phyloP scores from a whole-genome alignment of 2,329 filamentous ascomycete species.

The Calonectria pteridis region DNA sequence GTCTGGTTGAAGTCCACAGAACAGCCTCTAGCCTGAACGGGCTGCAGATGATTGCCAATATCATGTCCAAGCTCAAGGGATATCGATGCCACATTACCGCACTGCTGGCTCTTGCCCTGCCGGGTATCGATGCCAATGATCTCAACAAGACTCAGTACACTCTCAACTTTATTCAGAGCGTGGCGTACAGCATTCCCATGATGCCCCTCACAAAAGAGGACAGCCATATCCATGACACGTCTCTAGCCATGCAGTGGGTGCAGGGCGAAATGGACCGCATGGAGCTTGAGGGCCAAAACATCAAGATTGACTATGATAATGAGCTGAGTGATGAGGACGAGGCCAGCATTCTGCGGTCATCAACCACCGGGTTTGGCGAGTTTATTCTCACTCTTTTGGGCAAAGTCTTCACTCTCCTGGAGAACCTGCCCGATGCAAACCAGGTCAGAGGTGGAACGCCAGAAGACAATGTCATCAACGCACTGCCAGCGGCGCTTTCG shows the following conservation, averaged over 20 bases:
- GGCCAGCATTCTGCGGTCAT: conserved; percentile 88
- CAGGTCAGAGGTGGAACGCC: conserved; percentile 90
- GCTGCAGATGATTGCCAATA: conserved; percentile 89
- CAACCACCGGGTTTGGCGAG: conserved; percentile 92
- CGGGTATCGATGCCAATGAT: conserved; percentile 98
- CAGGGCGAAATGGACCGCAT: conserved; percentile 94
- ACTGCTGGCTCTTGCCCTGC: conserved; percentile 89
- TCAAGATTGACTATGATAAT: conserved; percentile 86
- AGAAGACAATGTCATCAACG: conserved; percentile 97
- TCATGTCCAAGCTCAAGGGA: conserved; percentile 94
- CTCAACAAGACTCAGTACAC: conserved; percentile 96
- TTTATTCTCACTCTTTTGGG: conserved; percentile 92
- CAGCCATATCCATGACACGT: conserved; percentile 77
- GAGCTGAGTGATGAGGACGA: conserved; percentile 90
- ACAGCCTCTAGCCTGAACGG: conserved; percentile 94
- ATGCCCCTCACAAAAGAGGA: conserved; percentile 75
- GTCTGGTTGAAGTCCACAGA: conserved; percentile 94
- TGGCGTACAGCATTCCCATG: conserved; percentile 96
- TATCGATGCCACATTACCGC: conserved; percentile 97
- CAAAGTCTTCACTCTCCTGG: conserved; percentile 93
- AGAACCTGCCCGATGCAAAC: conserved; percentile 93
- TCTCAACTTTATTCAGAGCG: conserved; percentile 92
- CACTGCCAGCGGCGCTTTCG: conserved; percentile 89
- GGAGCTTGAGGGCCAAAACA: conserved; percentile 86
- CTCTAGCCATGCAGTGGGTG: conserved; percentile 91